Percentiles rank a stretch among this genome's conserved stretches.
Evolutionary conservation across 2,329 filamentous ascomycete species (phyloP).

Genomic region (Microdochium paspali): DNA sequence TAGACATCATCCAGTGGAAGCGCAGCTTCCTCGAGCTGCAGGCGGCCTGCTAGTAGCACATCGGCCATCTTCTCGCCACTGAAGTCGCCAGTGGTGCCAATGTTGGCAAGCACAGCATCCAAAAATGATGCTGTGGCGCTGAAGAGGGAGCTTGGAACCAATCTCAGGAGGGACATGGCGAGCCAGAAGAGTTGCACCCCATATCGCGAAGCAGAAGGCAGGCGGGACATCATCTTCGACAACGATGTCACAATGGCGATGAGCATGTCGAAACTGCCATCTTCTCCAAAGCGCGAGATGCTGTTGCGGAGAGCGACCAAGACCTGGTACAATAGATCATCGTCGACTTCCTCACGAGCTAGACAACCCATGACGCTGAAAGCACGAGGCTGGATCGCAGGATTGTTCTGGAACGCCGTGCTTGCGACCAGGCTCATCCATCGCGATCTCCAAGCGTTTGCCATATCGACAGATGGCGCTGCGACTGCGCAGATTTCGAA

Average conservation of each 20-base stretch:
- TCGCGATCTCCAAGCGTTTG: constrained; percentile 60
- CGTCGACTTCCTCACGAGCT: constrained; percentile 62
- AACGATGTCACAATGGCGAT: constrained; percentile 57
- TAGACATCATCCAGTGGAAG: constrained; percentile 54
- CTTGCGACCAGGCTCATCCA: constrained; percentile 69
- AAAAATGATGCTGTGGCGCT: constrained; percentile 57
- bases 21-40: constrained; percentile 52
- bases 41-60: constrained; percentile 50
- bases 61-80: constrained; percentile 49
- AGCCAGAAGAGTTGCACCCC: constrained; percentile 63
- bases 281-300: constrained; percentile 54
- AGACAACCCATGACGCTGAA: constrained; percentile 65
- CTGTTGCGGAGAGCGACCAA: constrained; percentile 58
- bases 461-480: constrained; percentile 53
- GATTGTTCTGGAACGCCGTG: constrained; percentile 65
- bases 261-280: constrained; percentile 57
- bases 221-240: constrained; percentile 63
- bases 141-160: constrained; percentile 53
- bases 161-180: constrained; percentile 54
- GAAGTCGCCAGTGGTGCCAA: constrained; percentile 50
- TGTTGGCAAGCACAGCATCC: constrained; percentile 55
- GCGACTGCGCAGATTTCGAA: constrained; percentile 56
- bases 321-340: constrained; percentile 62
- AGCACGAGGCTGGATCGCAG: constrained; percentile 58
- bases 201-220: constrained; percentile 57